Percentiles rank a stretch among this genome's conserved stretches.
phyloP scores from a whole-genome alignment of 1,284 basidiomycete genomes.

The Leccinum solheimii region DNA sequence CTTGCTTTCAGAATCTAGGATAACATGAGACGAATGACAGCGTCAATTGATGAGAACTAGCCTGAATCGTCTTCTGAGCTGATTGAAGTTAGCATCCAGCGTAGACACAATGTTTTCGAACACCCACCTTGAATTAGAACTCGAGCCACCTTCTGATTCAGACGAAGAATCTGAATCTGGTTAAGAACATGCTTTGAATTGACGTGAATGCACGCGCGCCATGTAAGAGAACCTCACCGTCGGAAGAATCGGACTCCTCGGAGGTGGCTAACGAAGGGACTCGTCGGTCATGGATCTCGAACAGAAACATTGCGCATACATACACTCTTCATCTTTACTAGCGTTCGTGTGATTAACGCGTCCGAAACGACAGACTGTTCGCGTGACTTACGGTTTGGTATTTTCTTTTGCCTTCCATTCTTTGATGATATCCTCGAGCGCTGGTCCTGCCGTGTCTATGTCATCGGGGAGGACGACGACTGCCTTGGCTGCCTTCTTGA shows the following conservation, averaged over 20 bases:
- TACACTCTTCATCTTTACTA: constrained; percentile 36
- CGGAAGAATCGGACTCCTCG: constrained; percentile 25
- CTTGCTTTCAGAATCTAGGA: constrained; percentile 22
- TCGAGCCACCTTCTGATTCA: constrained; percentile 34
- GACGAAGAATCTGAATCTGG: constrained; percentile 32
- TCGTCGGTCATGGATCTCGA: constrained; percentile 12
- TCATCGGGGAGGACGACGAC: constrained; percentile 58
- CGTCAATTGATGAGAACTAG: background rate
- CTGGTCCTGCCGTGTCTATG: constrained; percentile 45
- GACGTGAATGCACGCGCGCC: background rate
- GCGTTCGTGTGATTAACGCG: constrained; percentile 6
- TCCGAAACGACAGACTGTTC: background rate
- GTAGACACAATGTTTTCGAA: constrained; percentile 20
- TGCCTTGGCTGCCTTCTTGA: constrained; percentile 65
- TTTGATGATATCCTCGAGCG: constrained; percentile 61
- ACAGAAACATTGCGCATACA: constrained; percentile 17
- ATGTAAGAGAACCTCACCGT: constrained; percentile 18
- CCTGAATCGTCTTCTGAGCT: constrained; percentile 37
- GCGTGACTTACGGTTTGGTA: constrained; percentile 24
- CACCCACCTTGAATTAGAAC: constrained; percentile 20
- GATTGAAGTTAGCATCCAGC: constrained; percentile 4
- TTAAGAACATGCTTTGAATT: constrained; percentile 6
- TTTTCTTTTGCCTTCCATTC: constrained; percentile 53
- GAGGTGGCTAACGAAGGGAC: constrained; percentile 23
- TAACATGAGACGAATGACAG: background rate